phyloP scores from a whole-genome alignment of 192 early-diverging fungal genomes.

The Gamsiella multidivaricata region DNA sequence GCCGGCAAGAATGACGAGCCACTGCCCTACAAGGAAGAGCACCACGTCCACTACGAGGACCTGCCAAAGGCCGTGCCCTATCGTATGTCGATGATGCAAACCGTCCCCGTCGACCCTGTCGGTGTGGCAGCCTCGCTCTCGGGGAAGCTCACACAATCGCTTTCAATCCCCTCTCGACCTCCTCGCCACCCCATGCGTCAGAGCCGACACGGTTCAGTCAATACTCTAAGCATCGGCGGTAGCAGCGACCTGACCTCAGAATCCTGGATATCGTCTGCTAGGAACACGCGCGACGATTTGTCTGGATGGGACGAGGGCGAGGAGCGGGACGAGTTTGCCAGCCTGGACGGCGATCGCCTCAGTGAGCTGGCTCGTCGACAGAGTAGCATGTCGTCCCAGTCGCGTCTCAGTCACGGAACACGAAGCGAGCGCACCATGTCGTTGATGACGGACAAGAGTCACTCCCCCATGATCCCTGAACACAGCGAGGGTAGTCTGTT shows the following conservation, averaged over 20 bases:
- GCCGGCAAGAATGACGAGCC: not conserved
- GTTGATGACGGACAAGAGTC: slow-evolving; percentile 30
- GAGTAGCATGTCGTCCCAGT: slow-evolving; percentile 1
- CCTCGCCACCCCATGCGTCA: slow-evolving; percentile 46
- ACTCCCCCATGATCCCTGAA: not conserved
- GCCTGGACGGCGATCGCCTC: too few species aligned
- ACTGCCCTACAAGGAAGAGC: slow-evolving; percentile 14
- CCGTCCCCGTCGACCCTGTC: slow-evolving; percentile 37
- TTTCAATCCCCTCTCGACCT: slow-evolving; percentile 26
- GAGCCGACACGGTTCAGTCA: slow-evolving; percentile 41
- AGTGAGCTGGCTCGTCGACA: slow-evolving; percentile 9
- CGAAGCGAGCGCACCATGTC: slow-evolving; percentile 32
- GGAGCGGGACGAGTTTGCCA: too few species aligned
- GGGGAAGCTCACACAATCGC: not conserved
- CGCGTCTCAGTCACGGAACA: not conserved
- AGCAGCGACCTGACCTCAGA: slow-evolving; percentile 38
- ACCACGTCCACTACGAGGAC: slow-evolving; percentile 48
- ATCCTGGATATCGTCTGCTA: slow-evolving; percentile 40
- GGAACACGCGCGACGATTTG: slow-evolving; percentile 48
- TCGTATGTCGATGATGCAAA: slow-evolving; percentile 52
- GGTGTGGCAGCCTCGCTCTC: slow-evolving; percentile 15
- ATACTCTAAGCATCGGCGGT: slow-evolving; percentile 29
- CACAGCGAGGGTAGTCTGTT: not conserved
- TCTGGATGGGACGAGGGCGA: slow-evolving; percentile 38
- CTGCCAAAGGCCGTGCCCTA: slow-evolving; percentile 35